Percentiles rank a stretch among this genome's conserved stretches.
phyloP scores from a whole-genome alignment of 1,139 yeast species.

The Nadsonia commutata region DNA sequence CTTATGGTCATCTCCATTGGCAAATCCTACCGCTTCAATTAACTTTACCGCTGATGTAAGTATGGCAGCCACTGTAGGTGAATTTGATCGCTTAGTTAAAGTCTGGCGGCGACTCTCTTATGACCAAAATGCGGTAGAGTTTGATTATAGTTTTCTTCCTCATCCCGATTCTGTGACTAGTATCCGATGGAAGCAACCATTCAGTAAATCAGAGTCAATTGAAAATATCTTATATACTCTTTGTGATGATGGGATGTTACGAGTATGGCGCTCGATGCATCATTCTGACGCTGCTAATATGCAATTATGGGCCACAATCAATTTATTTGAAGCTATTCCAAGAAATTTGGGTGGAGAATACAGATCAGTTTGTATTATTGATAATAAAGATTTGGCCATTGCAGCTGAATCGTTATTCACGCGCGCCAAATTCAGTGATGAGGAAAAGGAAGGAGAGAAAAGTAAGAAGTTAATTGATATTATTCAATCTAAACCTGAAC shows the following conservation, averaged over 20 bases:
- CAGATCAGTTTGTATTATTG: background rate
- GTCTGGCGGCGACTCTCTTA: slow-evolving; percentile 68
- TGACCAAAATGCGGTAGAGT: slow-evolving; percentile 49
- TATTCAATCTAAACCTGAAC: background rate
- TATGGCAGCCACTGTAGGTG: slow-evolving; percentile 48
- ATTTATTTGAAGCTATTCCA: slow-evolving; percentile 23
- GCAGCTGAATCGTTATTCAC: background rate
- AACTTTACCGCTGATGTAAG: slow-evolving; percentile 50
- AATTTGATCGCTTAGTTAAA: slow-evolving; percentile 52
- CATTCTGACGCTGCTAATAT: background rate
- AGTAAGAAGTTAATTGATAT: background rate
- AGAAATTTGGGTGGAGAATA: background rate
- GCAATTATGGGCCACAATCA: slow-evolving; percentile 31
- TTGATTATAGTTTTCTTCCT: slow-evolving; percentile 54
- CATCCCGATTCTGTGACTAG: slow-evolving; percentile 48
- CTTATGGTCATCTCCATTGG: slow-evolving; percentile 11
- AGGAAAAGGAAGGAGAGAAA: background rate
- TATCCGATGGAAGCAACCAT: slow-evolving; percentile 19
- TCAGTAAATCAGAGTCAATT: slow-evolving; percentile 14
- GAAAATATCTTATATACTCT: slow-evolving; percentile 43
- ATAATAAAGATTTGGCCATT: background rate
- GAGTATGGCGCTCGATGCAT: slow-evolving; percentile 37
- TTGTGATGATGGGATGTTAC: slow-evolving; percentile 38
- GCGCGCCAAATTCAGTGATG: background rate
- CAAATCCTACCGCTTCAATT: slow-evolving; percentile 41